Percentiles rank a stretch among this genome's conserved stretches.
These are phyloP conservation scores for Candida takata DNA, from an alignment of 805 yeast genomes.

Conservation along the genomic window DNA sequence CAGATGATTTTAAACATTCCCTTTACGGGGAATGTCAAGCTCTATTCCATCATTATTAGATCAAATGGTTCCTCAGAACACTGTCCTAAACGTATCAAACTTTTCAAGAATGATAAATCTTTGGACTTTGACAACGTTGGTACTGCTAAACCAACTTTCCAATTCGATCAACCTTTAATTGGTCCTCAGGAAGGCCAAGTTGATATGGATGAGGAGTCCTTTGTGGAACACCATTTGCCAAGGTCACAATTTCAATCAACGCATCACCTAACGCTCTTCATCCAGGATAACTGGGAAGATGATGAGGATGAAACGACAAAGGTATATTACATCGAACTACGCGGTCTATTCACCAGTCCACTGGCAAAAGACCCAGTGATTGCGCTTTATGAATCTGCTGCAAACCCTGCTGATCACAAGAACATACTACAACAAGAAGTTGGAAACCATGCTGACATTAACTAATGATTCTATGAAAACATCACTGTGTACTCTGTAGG, in stretches of 20 bases:
- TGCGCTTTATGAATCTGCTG: slow-evolving; percentile 81
- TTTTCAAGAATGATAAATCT: slow-evolving; percentile 63
- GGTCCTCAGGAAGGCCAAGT: slow-evolving; percentile 38
- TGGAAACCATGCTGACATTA: slow-evolving; percentile 1
- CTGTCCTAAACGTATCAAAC: slow-evolving; percentile 63
- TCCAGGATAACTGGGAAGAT: slow-evolving; percentile 58
- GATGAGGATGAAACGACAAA: slow-evolving; percentile 53
- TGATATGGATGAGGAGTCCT: slow-evolving; percentile 38
- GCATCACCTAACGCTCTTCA: slow-evolving; percentile 56
- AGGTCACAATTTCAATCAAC: slow-evolving; percentile 68
- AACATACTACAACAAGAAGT: slow-evolving; percentile 21
- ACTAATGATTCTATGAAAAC: slow-evolving; percentile 5
- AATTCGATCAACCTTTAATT: slow-evolving; percentile 56
- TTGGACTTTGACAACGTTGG: slow-evolving; percentile 67
- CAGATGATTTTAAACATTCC: slow-evolving; percentile 77
- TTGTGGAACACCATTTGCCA: slow-evolving; percentile 79
- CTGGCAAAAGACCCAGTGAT: slow-evolving; percentile 63
- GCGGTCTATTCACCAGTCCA: slow-evolving; percentile 58
- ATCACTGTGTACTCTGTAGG: slow-evolving; percentile 11
- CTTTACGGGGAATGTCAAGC: slow-evolving; percentile 66
- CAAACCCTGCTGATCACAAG: slow-evolving; percentile 86
- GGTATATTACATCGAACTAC: slow-evolving; percentile 64
- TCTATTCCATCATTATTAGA: slow-evolving; percentile 67
- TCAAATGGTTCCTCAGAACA: slow-evolving; percentile 47
- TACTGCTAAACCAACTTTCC: slow-evolving; percentile 41